Conservation (phyloP, 352 stramenopile species). For the Phytopythium boreale region DNA sequence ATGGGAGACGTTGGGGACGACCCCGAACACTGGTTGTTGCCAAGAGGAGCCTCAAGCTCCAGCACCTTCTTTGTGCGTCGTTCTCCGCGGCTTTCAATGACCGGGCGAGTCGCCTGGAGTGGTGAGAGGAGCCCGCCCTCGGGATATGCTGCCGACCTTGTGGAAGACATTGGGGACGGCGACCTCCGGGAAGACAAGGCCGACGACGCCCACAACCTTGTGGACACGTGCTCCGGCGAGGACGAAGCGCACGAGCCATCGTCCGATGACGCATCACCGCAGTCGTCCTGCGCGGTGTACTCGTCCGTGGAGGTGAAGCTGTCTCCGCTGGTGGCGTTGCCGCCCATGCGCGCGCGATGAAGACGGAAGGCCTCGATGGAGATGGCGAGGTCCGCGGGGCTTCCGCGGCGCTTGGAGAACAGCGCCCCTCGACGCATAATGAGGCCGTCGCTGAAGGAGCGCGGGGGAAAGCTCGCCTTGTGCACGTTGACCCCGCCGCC, state of each 20-base stretch:
- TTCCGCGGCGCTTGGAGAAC: slow-evolving; percentile 68
- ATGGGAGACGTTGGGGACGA: slow-evolving; percentile 8
- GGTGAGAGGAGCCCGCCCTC: slow-evolving; percentile 7
- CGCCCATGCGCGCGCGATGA: slow-evolving; percentile 59
- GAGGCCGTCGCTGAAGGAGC: slow-evolving; percentile 77
- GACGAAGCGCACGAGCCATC: slow-evolving; percentile 27
- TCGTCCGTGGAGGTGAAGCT: slow-evolving; percentile 1
- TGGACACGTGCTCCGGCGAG: slow-evolving; percentile 9
- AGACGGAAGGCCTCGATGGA: slow-evolving; percentile 74
- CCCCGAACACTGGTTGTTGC: slow-evolving; percentile 14
- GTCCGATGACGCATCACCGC: slow-evolving; percentile 32
- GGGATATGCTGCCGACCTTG: background rate
- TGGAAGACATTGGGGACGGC: background rate
- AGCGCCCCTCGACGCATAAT: slow-evolving; percentile 65
- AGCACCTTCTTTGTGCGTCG: slow-evolving; percentile 16
- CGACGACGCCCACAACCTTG: background rate
- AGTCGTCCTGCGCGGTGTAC: slow-evolving; percentile 20
- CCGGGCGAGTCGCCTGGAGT: slow-evolving; percentile 14
- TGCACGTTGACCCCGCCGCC: slow-evolving; percentile 29
- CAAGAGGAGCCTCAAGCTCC: slow-evolving; percentile 11
- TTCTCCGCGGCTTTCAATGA: slow-evolving; percentile 13
- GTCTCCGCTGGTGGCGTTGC: slow-evolving; percentile 10
- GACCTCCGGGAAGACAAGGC: slow-evolving; percentile 3
- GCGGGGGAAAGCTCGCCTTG: slow-evolving; percentile 59
- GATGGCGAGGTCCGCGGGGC: slow-evolving; percentile 66